Percentiles rank a stretch among this genome's conserved stretches.
Evolutionary conservation across 305 asterid species (phyloP).

Genomic region (Solanum hybrid): DNA sequence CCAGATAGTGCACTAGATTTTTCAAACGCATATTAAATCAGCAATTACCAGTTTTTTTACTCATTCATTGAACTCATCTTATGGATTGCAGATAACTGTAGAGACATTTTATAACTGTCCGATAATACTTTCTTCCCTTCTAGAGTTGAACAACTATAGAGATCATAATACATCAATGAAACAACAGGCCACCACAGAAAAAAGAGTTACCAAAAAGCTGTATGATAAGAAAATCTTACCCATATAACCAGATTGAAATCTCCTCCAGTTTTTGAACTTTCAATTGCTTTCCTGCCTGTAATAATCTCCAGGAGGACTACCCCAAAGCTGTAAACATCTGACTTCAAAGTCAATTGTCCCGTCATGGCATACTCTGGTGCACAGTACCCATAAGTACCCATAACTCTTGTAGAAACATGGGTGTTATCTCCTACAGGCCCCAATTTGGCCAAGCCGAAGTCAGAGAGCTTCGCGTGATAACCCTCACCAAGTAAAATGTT

Average conservation of each 20-base stretch:
- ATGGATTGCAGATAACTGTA: not conserved
- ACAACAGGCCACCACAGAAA: not conserved
- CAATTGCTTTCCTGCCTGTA: constrained; percentile 78
- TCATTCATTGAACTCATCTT: not conserved
- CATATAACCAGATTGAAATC: constrained; percentile 79
- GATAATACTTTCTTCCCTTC: not conserved
- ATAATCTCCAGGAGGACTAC: constrained; percentile 75
- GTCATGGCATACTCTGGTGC: constrained; percentile 85
- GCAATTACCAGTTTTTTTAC: not conserved
- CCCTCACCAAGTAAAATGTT: constrained; percentile 53
- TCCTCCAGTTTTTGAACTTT: constrained; percentile 43
- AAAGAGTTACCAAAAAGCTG: not conserved
- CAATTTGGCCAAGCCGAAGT: constrained; percentile 76
- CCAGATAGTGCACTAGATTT: not conserved
- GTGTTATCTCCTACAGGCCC: constrained; percentile 45
- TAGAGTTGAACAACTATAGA: not conserved
- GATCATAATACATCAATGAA: not conserved
- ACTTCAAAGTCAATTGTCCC: constrained; percentile 68
- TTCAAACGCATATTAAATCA: not conserved
- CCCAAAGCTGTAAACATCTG: constrained; percentile 93
- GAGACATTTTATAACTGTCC: not conserved
- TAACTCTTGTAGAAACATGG: constrained; percentile 39
- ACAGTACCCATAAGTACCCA: constrained; percentile 61
- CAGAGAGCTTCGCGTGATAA: constrained; percentile 53
- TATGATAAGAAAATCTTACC: constrained; percentile 29